Evolutionary conservation across 306 rosid genomes (phyloP).

Genomic region (Rosa multiflora): DNA sequence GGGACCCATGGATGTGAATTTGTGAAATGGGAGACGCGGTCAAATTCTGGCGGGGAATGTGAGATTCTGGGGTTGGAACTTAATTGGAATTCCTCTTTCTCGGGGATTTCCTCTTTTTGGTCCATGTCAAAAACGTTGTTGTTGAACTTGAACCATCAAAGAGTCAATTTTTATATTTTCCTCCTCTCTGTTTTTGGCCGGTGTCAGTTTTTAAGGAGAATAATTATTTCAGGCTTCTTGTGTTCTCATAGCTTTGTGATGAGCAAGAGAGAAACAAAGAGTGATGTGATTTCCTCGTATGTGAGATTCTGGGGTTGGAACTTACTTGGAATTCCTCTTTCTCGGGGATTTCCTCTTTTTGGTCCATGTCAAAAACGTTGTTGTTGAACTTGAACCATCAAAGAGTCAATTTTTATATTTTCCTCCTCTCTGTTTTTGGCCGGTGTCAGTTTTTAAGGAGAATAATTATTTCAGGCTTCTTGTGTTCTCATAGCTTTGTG

Average conservation of each 20-base stretch:
- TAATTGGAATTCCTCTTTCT: background rate
- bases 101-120: background rate
- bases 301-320: background rate
- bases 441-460: background rate
- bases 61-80: background rate
- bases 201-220: background rate
- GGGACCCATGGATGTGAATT: background rate
- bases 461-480: background rate
- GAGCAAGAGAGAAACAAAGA: background rate
- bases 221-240: background rate
- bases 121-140: background rate
- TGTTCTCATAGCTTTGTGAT: background rate
- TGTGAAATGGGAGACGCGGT: background rate
- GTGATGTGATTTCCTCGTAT: background rate
- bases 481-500: background rate
- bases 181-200: background rate
- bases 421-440: background rate
- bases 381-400: background rate
- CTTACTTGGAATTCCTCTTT: background rate
- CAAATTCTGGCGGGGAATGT: slow-evolving; percentile 2
- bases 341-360: background rate
- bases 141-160: background rate
- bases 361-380: background rate
- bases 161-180: background rate
- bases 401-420: background rate